These are phyloP conservation scores for Miscanthus lutarioriparius DNA, from an alignment of 176 grass and related monocot genomes.

Conservation along the genomic window DNA sequence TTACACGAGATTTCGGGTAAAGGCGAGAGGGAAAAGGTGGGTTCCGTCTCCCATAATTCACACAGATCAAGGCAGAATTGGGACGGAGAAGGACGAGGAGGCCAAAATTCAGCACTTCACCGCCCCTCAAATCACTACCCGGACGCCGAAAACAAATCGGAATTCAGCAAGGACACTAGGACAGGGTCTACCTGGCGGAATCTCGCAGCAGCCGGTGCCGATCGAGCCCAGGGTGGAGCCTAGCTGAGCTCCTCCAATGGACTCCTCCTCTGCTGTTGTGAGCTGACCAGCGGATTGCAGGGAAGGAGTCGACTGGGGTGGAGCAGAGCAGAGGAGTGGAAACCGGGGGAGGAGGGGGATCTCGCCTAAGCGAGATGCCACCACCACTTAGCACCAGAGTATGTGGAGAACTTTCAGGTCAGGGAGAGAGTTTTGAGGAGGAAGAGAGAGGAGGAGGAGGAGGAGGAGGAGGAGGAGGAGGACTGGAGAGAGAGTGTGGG, in stretches of 20 bases:
- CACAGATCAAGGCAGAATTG: constrained; percentile 37
- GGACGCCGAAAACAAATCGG: not conserved
- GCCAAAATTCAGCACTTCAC: constrained; percentile 24
- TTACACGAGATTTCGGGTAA: constrained; percentile 17
- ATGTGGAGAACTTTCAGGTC: constrained; percentile 29
- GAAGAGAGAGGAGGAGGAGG: not conserved
- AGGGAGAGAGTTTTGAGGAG: constrained; percentile 39
- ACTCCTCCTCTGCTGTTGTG: constrained; percentile 1
- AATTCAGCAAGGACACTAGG: constrained; percentile 23
- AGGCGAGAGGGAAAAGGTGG: not conserved
- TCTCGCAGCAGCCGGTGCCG: constrained; percentile 24
- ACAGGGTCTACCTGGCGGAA: constrained; percentile 41
- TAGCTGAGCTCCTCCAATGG: constrained; percentile 35
- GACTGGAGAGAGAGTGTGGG: not conserved
- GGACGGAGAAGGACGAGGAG: not conserved
- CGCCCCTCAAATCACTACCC: constrained; percentile 24
- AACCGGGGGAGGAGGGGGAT: constrained; percentile 39
- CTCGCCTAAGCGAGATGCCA: constrained; percentile 41
- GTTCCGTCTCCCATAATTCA: constrained; percentile 17
- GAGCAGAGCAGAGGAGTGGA: constrained; percentile 20
- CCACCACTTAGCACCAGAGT: constrained; percentile 33
- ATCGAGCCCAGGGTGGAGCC: constrained; percentile 21
- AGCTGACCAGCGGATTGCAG: constrained; percentile 22
- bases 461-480: not conserved
- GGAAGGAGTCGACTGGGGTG: not conserved